Evolutionary conservation across 805 yeast species (phyloP), one percentile per base, ranked within the genome.

Genomic region (Teunomyces pallodes): DNA sequence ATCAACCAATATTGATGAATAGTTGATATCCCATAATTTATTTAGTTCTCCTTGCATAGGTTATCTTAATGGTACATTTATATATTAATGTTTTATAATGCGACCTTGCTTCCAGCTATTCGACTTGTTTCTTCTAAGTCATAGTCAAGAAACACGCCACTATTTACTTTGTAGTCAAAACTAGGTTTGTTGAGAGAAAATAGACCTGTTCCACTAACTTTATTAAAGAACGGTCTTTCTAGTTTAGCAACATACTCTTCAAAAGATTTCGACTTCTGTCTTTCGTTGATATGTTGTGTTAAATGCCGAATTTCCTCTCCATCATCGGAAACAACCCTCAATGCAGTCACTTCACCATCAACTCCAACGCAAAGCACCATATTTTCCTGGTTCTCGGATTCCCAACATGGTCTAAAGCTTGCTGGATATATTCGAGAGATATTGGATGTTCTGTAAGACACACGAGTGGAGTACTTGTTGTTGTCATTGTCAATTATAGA

Each of bases 151-250:
- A 67, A 31, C n/a, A 54, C 54, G 0, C 52, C 62, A 29, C 48
- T 55, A 35, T 59, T 65, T 16, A 50, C 66, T 7, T 46, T 49
- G 46, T 50, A 67, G 32, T 65, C 65, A 46, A 72, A 71, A 36
- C 57, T 63, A 3, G 74, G 74, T 50, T 70, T 69, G 50, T 70
- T 60, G 6, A 70, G 40, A 1, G 67, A 52, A 17, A 63, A 64
- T 13, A 73, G 54, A 1, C 78, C 76, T 43, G 71, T 73, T 2
- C 78, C 78, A 10, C 71, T 65, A 9, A 70, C 60, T 41, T 70
- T 72, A 29, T 65, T 65, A 2, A 46, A 29, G 47, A 72, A 73
- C 5, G 76, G 75, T 16, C 67, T 54, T 27, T 58, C 61, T 33
- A 66, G 55, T 27, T 59, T 59, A 9, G 63, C 61, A 8, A 57